Percentiles rank a stretch among this genome's conserved stretches.
Conservation (phyloP, 345 rosid species). For the Zanthoxylum bungeanum region DNA sequence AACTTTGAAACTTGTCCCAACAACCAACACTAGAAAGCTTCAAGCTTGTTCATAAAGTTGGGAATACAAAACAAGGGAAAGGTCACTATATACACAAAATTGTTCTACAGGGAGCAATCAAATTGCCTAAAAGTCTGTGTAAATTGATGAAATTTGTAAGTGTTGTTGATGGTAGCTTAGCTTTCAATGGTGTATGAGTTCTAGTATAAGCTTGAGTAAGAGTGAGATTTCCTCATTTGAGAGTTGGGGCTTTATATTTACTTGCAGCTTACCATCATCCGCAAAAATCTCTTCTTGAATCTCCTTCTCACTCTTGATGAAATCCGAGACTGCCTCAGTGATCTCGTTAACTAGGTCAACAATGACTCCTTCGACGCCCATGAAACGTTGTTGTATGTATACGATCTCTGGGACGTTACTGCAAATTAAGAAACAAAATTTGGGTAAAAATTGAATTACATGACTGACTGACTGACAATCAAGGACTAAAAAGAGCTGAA, state of each 20-base stretch:
- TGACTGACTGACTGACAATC: neutral
- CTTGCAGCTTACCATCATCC: conserved; percentile 11
- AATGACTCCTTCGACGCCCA: conserved; percentile 72
- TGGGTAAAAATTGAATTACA: neutral
- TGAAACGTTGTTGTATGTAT: conserved; percentile 51
- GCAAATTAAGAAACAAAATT: conserved; percentile 11
- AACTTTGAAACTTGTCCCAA: neutral
- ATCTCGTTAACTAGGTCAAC: conserved; percentile 55
- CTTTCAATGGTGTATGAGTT: conserved; percentile 23
- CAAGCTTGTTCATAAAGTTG: no score
- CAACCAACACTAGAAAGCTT: no score
- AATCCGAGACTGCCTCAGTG: conserved; percentile 39
- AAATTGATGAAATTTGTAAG: neutral
- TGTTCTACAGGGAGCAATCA: neutral
- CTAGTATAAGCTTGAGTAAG: conserved; percentile 40
- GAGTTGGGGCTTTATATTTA: conserved; percentile 29
- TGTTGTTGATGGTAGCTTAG: neutral
- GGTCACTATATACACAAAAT: neutral
- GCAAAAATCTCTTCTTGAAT: conserved; percentile 9
- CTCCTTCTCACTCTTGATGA: conserved; percentile 16
- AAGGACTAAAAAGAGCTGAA: neutral
- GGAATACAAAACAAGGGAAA: neutral
- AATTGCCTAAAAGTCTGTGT: neutral
- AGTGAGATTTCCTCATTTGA: conserved; percentile 45
- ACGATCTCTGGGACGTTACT: conserved; percentile 64